phyloP scores from a whole-genome alignment of 345 rosid genomes.

The Angophora floribunda region DNA sequence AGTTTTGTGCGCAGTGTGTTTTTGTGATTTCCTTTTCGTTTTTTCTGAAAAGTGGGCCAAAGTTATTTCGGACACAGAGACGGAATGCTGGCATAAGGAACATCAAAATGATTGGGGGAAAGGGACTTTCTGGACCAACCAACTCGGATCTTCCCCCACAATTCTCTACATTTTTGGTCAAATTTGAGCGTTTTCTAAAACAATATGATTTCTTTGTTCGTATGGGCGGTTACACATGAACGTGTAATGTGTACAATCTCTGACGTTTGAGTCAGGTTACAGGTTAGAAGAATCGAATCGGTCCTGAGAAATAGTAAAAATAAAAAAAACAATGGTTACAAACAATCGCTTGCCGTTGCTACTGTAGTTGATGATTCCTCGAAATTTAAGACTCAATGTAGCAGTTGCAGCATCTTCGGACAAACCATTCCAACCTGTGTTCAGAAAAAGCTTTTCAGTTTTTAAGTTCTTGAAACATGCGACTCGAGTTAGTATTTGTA shows the following conservation, averaged over 20 bases:
- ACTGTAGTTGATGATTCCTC: not conserved
- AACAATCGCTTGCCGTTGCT: not conserved
- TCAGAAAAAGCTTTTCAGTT: not conserved
- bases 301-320: not conserved
- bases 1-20: not conserved
- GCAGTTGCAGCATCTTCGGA: conserved; percentile 29
- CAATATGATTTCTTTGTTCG: not conserved
- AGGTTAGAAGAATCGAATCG: not conserved
- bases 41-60: not conserved
- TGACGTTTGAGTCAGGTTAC: not conserved
- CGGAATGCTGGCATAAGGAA: not conserved
- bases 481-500: not conserved
- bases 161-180: not conserved
- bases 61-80: not conserved
- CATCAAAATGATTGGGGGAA: not conserved
- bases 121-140: not conserved
- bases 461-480: not conserved
- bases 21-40: not conserved
- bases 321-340: not conserved
- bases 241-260: not conserved
- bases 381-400: not conserved
- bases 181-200: not conserved
- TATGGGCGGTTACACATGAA: not conserved
- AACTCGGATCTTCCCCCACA: not conserved
- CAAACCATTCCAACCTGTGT: conserved; percentile 36